Evolutionary conservation across 768 basidiomycete genomes (phyloP).

Genomic region (Dictyophora rubrovolvata): DNA sequence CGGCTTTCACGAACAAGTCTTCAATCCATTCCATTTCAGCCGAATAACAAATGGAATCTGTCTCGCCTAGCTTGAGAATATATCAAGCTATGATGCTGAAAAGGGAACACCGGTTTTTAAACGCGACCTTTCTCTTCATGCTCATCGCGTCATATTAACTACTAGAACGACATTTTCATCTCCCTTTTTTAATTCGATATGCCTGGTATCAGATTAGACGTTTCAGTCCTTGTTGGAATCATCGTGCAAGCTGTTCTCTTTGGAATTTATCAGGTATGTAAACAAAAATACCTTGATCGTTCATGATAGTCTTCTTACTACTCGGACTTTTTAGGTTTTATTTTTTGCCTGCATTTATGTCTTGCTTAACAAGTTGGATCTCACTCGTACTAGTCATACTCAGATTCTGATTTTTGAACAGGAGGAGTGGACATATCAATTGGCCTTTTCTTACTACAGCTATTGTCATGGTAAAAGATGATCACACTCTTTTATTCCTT

Average conservation of each 20-base stretch:
- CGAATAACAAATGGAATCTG: no score
- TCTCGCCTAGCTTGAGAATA: no score
- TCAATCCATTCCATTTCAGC: no score
- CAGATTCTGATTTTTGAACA: background rate
- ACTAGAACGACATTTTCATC: no score
- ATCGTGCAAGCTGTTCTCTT: background rate
- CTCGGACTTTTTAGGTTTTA: background rate
- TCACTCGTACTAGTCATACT: background rate
- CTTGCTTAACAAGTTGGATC: background rate
- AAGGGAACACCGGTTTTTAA: no score
- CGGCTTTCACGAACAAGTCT: no score
- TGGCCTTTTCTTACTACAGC: constrained; percentile 1
- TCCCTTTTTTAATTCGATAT: no score
- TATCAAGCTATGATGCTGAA: no score
- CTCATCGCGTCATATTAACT: no score
- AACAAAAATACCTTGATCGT: no score
- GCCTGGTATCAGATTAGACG: background rate
- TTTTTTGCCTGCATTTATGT: constrained; percentile 1
- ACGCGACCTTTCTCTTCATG: no score
- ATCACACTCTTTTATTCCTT: background rate
- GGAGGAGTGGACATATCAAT: background rate
- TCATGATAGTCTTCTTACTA: background rate
- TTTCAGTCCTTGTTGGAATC: background rate
- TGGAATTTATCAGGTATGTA: background rate
- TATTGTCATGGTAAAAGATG: background rate